Conservation (phyloP, 2,329 filamentous ascomycete species). For the Cytospora chrysosperma region DNA sequence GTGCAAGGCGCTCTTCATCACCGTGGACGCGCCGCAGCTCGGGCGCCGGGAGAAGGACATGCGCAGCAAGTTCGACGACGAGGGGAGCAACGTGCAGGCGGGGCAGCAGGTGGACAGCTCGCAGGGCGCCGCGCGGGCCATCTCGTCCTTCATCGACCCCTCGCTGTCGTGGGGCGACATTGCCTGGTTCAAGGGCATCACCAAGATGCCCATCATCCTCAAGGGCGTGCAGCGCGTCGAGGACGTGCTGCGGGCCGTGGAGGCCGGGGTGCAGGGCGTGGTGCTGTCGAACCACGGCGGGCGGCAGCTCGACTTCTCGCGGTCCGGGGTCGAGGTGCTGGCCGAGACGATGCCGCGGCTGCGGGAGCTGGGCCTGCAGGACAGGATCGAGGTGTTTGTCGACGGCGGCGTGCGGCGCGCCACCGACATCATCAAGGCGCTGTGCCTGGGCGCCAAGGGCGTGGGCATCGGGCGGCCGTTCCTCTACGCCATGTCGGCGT, state of each 20-base stretch:
- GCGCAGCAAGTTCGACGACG: slow-evolving; percentile 86
- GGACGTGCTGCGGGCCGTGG: slow-evolving; percentile 85
- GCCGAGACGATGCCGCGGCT: slow-evolving; percentile 91
- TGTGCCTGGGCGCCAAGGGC: slow-evolving; percentile 87
- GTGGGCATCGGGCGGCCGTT: slow-evolving; percentile 95
- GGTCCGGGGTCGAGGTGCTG: slow-evolving; percentile 84
- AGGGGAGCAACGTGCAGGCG: slow-evolving; percentile 77
- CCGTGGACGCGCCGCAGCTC: slow-evolving; percentile 93
- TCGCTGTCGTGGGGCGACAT: slow-evolving; percentile 91
- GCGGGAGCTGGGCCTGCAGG: slow-evolving; percentile 68
- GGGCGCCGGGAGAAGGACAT: slow-evolving; percentile 97
- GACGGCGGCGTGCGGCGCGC: slow-evolving; percentile 89
- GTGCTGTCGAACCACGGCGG: slow-evolving; percentile 97
- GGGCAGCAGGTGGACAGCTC: slow-evolving; percentile 76
- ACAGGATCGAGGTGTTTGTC: slow-evolving; percentile 81
- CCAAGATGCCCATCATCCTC: slow-evolving; percentile 90
- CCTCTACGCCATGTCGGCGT: slow-evolving; percentile 92
- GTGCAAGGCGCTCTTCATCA: slow-evolving; percentile 96
- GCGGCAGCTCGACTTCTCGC: slow-evolving; percentile 87
- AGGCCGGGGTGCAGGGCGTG: slow-evolving; percentile 80
- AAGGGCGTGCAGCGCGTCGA: slow-evolving; percentile 97
- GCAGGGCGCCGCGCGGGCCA: slow-evolving; percentile 91
- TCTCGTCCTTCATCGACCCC: slow-evolving; percentile 96
- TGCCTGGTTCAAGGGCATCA: slow-evolving; percentile 87
- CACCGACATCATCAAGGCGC: slow-evolving; percentile 92